Evolutionary conservation across 2,329 filamentous ascomycete species (phyloP).

Genomic region (Fusarium odoratissimum): DNA sequence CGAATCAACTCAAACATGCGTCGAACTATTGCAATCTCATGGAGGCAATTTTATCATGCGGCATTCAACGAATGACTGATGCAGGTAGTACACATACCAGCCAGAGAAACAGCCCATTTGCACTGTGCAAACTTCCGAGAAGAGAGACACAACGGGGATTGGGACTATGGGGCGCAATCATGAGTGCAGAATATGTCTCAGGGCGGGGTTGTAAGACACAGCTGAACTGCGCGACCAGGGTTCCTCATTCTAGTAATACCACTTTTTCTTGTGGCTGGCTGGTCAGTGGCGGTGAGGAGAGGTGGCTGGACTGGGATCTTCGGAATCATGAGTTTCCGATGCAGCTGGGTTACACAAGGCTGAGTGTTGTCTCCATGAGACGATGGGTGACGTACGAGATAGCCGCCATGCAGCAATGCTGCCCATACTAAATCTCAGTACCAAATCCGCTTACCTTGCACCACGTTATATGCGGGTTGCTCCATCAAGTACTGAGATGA

Average conservation of each 20-base stretch:
- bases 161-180: too few relatives aligned
- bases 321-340: background rate
- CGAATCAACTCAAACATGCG: background rate
- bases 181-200: too few relatives aligned
- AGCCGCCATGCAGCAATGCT: background rate
- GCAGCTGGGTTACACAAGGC: background rate
- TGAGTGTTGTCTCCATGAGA: accelerated
- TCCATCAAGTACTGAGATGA: too few relatives aligned
- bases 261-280: background rate
- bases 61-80: background rate
- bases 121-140: background rate
- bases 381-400: background rate
- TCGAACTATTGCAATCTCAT: background rate
- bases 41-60: background rate
- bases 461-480: too few relatives aligned
- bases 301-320: background rate
- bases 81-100: too few relatives aligned
- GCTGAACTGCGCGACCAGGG: background rate
- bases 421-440: too few relatives aligned
- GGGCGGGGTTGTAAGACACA: background rate
- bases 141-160: too few relatives aligned
- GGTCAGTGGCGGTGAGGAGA: background rate
- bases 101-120: accelerated
- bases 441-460: too few relatives aligned
- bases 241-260: too few relatives aligned